These are phyloP conservation scores for Oxyria digyna DNA, from an alignment of 148 eudicot genomes.

Conservation along the genomic window DNA sequence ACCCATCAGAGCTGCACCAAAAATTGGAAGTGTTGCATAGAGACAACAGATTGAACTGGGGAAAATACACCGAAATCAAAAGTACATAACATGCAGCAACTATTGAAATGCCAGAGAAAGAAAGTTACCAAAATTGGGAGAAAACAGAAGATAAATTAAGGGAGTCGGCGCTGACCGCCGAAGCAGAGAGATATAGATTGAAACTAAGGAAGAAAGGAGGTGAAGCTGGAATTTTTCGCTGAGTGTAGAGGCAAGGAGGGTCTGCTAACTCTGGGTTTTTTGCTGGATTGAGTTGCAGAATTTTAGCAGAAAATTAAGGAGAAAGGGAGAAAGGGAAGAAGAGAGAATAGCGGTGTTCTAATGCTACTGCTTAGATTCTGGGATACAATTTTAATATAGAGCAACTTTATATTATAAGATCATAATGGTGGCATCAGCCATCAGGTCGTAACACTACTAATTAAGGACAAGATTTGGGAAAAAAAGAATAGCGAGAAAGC, in stretches of 20 bases:
- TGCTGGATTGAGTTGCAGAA: background rate
- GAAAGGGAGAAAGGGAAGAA: background rate
- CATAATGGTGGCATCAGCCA: too few relatives aligned
- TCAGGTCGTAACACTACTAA: background rate
- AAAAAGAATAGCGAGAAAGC: background rate
- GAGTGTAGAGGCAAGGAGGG: background rate
- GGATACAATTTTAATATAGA: background rate
- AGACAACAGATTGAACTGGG: background rate
- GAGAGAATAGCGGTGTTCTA: slow-evolving; percentile 3
- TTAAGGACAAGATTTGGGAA: background rate
- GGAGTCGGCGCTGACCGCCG: background rate
- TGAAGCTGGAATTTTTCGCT: background rate
- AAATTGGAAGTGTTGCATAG: background rate
- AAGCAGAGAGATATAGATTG: background rate
- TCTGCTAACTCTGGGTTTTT: background rate
- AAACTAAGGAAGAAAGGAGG: background rate
- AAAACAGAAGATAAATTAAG: background rate
- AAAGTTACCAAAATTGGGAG: background rate
- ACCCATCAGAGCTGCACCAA: background rate
- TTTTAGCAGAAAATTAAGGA: background rate
- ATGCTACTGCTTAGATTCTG: slow-evolving; percentile 2
- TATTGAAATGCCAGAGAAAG: background rate
- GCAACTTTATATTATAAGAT: background rate
- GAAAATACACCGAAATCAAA: background rate
- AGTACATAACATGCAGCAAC: background rate